Conservation (phyloP, 148 eudicot genomes). For the Vaccinium macrocarpon region DNA sequence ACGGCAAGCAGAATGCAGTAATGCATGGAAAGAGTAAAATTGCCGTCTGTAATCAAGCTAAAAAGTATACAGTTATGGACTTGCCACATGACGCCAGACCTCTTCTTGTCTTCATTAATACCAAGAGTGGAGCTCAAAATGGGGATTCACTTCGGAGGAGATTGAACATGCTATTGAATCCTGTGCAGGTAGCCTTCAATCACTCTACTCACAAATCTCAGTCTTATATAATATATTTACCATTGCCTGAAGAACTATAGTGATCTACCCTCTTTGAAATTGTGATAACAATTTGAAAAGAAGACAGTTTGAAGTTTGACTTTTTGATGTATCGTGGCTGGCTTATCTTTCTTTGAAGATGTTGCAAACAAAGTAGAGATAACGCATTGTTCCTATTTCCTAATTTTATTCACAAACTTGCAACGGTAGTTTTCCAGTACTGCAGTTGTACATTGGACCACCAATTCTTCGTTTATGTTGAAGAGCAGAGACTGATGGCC, state of each 20-base stretch:
- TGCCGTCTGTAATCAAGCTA: slow-evolving; percentile 40
- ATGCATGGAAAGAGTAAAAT: slow-evolving; percentile 43
- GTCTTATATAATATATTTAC: not conserved
- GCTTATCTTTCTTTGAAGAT: not conserved
- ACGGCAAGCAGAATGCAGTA: slow-evolving; percentile 33
- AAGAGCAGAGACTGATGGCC: not conserved
- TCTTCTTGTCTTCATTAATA: slow-evolving; percentile 68
- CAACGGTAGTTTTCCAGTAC: not conserved
- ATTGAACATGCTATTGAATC: slow-evolving; percentile 75
- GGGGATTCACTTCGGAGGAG: slow-evolving; percentile 70
- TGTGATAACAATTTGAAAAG: not conserved
- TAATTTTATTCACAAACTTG: not conserved
- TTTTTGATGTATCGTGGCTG: not conserved
- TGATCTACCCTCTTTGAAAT: not conserved
- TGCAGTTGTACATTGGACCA: not conserved
- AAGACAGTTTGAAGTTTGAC: not conserved
- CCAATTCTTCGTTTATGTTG: not conserved
- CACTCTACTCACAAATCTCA: not conserved
- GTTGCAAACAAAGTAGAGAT: not conserved
- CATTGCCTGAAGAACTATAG: not conserved
- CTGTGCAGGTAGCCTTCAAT: slow-evolving; percentile 58
- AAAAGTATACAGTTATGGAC: slow-evolving; percentile 58
- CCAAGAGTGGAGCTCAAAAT: slow-evolving; percentile 83
- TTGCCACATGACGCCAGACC: slow-evolving; percentile 75
- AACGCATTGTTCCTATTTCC: not conserved